phyloP scores from a whole-genome alignment of 306 rosid species.

The Malus fusca region DNA sequence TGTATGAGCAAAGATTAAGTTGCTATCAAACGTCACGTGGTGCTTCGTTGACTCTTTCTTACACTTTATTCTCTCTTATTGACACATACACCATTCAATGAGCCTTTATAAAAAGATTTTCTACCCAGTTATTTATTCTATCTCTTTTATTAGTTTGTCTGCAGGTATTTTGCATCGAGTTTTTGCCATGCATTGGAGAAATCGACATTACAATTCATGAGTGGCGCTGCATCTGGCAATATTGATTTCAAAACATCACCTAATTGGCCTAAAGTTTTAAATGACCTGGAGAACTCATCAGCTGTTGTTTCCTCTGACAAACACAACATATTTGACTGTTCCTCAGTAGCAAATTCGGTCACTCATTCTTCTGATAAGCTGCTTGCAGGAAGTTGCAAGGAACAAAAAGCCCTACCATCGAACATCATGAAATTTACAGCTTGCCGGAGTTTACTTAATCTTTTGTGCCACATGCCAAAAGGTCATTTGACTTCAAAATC shows the following conservation, averaged over 20 bases:
- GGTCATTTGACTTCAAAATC: slow-evolving; percentile 41
- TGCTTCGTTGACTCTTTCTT: not conserved
- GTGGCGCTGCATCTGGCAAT: slow-evolving; percentile 21
- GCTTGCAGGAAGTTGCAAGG: slow-evolving; percentile 20
- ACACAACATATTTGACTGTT: slow-evolving; percentile 16
- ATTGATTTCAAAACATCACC: slow-evolving; percentile 40
- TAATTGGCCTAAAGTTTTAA: slow-evolving; percentile 53
- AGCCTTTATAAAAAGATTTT: not conserved
- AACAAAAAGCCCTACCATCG: slow-evolving; percentile 20
- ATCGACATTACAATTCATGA: slow-evolving; percentile 29
- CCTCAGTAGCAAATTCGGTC: slow-evolving; percentile 18
- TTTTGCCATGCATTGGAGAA: slow-evolving; percentile 64
- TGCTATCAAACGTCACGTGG: slow-evolving; percentile 1
- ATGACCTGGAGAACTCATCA: slow-evolving; percentile 35
- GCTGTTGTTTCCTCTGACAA: slow-evolving; percentile 18
- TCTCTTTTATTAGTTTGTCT: slow-evolving; percentile 60
- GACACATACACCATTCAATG: not conserved
- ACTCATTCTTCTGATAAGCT: slow-evolving; percentile 27
- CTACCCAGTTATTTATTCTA: slow-evolving; percentile 22
- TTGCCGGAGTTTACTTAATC: slow-evolving; percentile 61
- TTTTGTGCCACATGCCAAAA: slow-evolving; percentile 52
- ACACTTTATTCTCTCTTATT: not conserved
- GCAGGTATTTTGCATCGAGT: slow-evolving; percentile 63
- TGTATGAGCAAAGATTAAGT: slow-evolving; percentile 72
- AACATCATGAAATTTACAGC: slow-evolving; percentile 28